Conservation (phyloP, 352 stramenopile species). For the Pythium phragmiticola region DNA sequence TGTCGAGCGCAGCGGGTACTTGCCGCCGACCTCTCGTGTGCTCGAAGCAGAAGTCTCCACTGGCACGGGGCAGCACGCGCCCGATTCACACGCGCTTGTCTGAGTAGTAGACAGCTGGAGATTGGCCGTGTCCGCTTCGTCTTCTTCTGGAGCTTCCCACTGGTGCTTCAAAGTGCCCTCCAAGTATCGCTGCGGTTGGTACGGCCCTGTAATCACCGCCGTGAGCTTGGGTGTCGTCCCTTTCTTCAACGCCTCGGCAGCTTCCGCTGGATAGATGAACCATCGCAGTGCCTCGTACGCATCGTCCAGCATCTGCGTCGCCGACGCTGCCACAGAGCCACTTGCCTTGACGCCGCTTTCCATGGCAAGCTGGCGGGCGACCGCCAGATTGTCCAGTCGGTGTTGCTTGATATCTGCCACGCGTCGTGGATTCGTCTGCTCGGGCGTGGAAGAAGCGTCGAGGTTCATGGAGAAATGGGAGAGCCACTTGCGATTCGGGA, state of each 20-base stretch:
- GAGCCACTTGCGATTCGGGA: slow-evolving; percentile 30
- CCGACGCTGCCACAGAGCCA: slow-evolving; percentile 33
- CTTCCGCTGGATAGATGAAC: slow-evolving; percentile 49
- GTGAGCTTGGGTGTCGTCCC: background rate
- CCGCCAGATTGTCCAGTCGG: slow-evolving; percentile 39
- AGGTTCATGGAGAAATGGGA: slow-evolving; percentile 19
- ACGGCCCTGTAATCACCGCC: slow-evolving; percentile 6
- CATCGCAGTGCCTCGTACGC: slow-evolving; percentile 38
- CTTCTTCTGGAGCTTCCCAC: slow-evolving; percentile 29
- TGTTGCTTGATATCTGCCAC: slow-evolving; percentile 27
- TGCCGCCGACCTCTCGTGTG: slow-evolving; percentile 39
- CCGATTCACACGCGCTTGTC: background rate
- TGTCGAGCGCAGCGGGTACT: slow-evolving; percentile 49
- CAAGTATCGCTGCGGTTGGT: slow-evolving; percentile 32
- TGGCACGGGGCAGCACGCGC: slow-evolving; percentile 18
- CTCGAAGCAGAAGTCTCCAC: slow-evolving; percentile 9
- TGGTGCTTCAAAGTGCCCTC: slow-evolving; percentile 42
- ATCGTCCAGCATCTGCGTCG: slow-evolving; percentile 52
- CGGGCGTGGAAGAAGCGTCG: background rate
- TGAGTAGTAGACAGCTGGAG: background rate
- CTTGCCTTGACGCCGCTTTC: slow-evolving; percentile 22
- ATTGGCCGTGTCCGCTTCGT: background rate
- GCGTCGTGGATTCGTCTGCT: slow-evolving; percentile 18
- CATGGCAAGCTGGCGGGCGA: slow-evolving; percentile 34
- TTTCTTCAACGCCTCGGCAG: slow-evolving; percentile 14